Conservation (phyloP, 2,329 filamentous ascomycete genomes). For the Venturia pyrina region DNA sequence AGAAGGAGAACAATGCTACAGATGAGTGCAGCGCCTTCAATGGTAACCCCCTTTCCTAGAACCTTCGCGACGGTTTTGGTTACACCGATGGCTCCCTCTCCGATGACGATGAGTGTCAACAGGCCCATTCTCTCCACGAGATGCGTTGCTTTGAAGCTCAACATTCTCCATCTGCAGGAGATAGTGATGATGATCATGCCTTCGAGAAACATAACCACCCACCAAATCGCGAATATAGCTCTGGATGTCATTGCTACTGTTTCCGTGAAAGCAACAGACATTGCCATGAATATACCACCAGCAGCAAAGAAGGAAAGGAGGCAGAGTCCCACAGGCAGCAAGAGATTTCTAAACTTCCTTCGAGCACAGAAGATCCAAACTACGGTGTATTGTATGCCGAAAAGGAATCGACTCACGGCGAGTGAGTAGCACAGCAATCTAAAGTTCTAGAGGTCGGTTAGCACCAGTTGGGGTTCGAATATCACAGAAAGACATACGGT, state of each 20-base stretch:
- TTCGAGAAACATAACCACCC: conserved; percentile 41
- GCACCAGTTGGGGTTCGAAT: too few species aligned
- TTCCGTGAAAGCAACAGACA: conserved; percentile 1
- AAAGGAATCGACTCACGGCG: neutral
- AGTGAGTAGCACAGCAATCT: conserved; percentile 7
- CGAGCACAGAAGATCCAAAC: conserved; percentile 2
- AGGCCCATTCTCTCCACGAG: conserved; percentile 54
- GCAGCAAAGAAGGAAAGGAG: conserved; percentile 4
- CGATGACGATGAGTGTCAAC: conserved; percentile 56
- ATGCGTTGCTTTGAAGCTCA: conserved; percentile 53
- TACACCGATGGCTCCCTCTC: conserved; percentile 55
- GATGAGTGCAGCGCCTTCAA: conserved; percentile 1
- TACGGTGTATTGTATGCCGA: conserved; percentile 7
- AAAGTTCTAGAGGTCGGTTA: conserved; percentile 1
- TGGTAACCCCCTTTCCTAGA: neutral
- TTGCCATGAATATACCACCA: conserved; percentile 3
- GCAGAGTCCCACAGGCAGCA: conserved; percentile 2
- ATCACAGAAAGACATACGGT: neutral
- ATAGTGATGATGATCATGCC: conserved; percentile 41
- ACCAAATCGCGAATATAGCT: conserved; percentile 27
- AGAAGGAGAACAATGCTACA: conserved; percentile 4
- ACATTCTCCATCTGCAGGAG: conserved; percentile 44
- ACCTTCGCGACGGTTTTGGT: conserved; percentile 39
- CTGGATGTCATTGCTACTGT: neutral
- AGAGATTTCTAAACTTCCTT: neutral